Base-by-base conservation (phyloP, 2,329 filamentous ascomycete species). In the Byssochlamys sp. region DNA sequence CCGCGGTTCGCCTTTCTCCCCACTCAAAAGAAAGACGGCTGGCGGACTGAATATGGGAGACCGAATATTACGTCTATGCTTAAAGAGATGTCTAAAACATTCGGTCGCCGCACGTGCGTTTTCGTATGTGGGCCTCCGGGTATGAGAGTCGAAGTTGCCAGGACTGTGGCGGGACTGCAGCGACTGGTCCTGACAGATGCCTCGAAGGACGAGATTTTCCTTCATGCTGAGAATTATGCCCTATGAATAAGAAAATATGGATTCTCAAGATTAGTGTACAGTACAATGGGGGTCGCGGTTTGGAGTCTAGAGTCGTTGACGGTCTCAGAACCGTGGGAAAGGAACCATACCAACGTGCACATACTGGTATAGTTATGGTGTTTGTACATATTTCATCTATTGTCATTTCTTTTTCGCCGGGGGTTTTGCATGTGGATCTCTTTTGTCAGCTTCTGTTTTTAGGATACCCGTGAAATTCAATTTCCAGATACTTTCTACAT, bases 221-320 rank as follows among this genome's bases (percentile, higher is more conserved):
- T 96, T 71, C 92, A 96, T 77, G 89, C 91, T 2, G 92, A 97
- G 79, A 96, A 96, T 72, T 96, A 96, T 76, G 89, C 91, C 55
- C 79, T 96, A 61, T 96, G 73, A 80, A 55, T 2, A 51, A 26
- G 19, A 26, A 10, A 27, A 12, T 10, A 12, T 14, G 4, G 12
- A 26, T 28, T 28, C 24, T n/a, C 19, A 45, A 2, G 14, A 19
- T n/a, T 24, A 45, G 19, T 45, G 39, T 45, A 45, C 39, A 45
- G n/a, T 19, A 45, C 3, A 14, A 45, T 19, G n/a, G 39, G 6
- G 14, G 9, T 14, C 10, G 14, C 14, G 14, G 35, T 2, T 19
- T 19, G 35, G 14, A 19, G 4, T 45, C 35, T n/a, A 19, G 14
- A n/a, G 4, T 5, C 3, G 31, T 33, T 7, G 31, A 4, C 9